Conservation (phyloP, 1,139 yeast genomes). For the Yamadazyma trypodendri region DNA sequence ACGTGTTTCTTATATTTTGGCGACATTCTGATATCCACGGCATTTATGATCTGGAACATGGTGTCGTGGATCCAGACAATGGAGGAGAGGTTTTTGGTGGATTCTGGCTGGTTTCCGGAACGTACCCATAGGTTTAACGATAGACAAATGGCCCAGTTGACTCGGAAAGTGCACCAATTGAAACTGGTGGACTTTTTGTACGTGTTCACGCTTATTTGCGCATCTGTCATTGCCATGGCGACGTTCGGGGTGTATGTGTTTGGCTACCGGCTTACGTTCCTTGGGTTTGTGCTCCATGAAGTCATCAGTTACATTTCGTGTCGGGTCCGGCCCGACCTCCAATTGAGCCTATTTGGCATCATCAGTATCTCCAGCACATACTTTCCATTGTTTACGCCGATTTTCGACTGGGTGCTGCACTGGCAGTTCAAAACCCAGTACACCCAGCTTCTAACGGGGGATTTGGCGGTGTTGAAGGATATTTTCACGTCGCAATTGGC, state of each 20-base stretch:
- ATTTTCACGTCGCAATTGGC: constrained; percentile 12
- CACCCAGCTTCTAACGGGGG: constrained; percentile 8
- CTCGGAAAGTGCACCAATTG: constrained; percentile 15
- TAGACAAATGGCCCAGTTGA: constrained; percentile 18
- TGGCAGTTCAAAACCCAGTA: constrained; percentile 11
- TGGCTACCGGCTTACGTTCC: constrained; percentile 6
- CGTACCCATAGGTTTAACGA: constrained; percentile 15
- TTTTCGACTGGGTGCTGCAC: constrained; percentile 19
- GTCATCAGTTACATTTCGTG: constrained; percentile 31
- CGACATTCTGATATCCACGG: constrained; percentile 18
- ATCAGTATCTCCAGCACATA: constrained; percentile 24
- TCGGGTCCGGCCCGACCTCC: constrained; percentile 25
- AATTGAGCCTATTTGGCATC: constrained; percentile 26
- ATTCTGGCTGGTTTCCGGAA: constrained; percentile 1
- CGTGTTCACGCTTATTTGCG: constrained; percentile 25
- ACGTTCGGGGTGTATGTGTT: neutral
- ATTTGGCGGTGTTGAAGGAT: constrained; percentile 7
- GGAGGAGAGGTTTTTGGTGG: constrained; percentile 19
- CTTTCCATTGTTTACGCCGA: constrained; percentile 26
- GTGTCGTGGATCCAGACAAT: constrained; percentile 14
- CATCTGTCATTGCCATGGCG: constrained; percentile 18
- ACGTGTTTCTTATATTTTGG: constrained; percentile 37
- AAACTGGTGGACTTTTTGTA: constrained; percentile 29
- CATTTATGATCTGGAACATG: constrained; percentile 13
- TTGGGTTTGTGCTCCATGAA: constrained; percentile 27